Evolutionary conservation across 352 stramenopile genomes (phyloP).

Genomic region (Peronosclerospora sorghi): DNA sequence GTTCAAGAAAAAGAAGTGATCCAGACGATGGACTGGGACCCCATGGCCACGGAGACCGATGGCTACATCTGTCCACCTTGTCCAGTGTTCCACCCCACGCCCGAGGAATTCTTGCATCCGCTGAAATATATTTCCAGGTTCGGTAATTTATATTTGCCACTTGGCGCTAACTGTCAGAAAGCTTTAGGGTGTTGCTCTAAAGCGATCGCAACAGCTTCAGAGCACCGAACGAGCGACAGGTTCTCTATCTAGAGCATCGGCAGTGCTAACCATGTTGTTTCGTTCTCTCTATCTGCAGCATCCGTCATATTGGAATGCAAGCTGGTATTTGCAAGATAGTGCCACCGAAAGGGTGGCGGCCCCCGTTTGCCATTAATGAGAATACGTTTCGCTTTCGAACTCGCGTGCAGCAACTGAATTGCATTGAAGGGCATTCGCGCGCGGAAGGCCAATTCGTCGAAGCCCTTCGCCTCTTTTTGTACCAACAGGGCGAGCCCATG

Average conservation of each 20-base stretch:
- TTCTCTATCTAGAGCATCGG: too few relatives aligned
- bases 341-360: slow-evolving; percentile 90
- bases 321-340: slow-evolving; percentile 99
- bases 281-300: slow-evolving; percentile 23
- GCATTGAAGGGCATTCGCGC: slow-evolving; percentile 69
- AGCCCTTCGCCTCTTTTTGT: slow-evolving; percentile 69
- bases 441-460: slow-evolving; percentile 77
- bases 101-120: slow-evolving; percentile 83
- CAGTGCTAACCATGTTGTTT: too few relatives aligned
- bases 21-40: slow-evolving; percentile 59
- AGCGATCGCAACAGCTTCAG: background rate
- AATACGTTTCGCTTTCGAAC: slow-evolving; percentile 88
- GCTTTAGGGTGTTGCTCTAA: background rate
- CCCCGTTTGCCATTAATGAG: slow-evolving; percentile 81
- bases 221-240: background rate
- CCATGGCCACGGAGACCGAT: slow-evolving; percentile 31
- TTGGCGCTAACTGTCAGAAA: background rate
- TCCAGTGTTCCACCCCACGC: slow-evolving; percentile 79
- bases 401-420: slow-evolving; percentile 93
- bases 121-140: slow-evolving; percentile 89
- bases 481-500: slow-evolving; percentile 67
- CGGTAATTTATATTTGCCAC: slow-evolving; percentile 37
- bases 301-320: slow-evolving; percentile 84
- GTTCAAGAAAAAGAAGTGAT: slow-evolving; percentile 4
- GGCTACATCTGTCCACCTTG: slow-evolving; percentile 79